These are phyloP conservation scores for Cladochytrium tenue DNA, from an alignment of 371 early-diverging fungal species.

Conservation along the genomic window DNA sequence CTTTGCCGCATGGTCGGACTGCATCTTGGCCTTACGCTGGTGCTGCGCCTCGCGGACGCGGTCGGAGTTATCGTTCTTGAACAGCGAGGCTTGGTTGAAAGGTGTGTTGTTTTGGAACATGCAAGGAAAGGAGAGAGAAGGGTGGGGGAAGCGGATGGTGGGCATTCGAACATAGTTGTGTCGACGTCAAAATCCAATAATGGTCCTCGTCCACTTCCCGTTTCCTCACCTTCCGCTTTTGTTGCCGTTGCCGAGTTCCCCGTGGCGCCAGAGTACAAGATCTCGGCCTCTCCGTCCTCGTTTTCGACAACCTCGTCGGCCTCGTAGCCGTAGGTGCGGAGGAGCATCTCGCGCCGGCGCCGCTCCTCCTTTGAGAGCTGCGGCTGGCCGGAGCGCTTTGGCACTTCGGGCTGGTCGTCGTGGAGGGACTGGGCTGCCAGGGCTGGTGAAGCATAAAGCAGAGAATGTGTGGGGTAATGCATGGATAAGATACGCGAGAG, in stretches of 20 bases:
- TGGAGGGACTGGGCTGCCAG: background rate
- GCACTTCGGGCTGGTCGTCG: background rate
- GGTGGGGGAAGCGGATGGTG: background rate
- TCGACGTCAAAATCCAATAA: too few species aligned
- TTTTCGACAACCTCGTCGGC: slow-evolving; percentile 43
- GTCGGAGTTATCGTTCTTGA: slow-evolving; percentile 34
- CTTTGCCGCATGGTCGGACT: slow-evolving; percentile 10
- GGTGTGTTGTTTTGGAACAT: background rate
- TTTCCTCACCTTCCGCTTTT: background rate
- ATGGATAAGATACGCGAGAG: too few species aligned
- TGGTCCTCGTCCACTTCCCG: too few species aligned
- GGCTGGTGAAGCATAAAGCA: slow-evolving; percentile 3
- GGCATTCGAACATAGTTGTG: too few species aligned
- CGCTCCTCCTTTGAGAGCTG: slow-evolving; percentile 30
- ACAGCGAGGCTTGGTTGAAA: slow-evolving; percentile 6
- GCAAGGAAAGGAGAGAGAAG: background rate
- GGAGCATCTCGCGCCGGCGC: slow-evolving; percentile 27
- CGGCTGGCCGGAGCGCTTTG: slow-evolving; percentile 16
- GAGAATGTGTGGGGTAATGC: background rate
- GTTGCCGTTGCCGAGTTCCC: background rate
- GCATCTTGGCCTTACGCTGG: slow-evolving; percentile 21
- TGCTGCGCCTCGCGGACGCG: slow-evolving; percentile 34
- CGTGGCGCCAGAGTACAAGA: slow-evolving; percentile 22
- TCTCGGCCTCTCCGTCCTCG: slow-evolving; percentile 43
- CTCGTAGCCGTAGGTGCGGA: slow-evolving; percentile 39